Conservation (phyloP, 345 rosid genomes). For the Eucalyptus regnans region DNA sequence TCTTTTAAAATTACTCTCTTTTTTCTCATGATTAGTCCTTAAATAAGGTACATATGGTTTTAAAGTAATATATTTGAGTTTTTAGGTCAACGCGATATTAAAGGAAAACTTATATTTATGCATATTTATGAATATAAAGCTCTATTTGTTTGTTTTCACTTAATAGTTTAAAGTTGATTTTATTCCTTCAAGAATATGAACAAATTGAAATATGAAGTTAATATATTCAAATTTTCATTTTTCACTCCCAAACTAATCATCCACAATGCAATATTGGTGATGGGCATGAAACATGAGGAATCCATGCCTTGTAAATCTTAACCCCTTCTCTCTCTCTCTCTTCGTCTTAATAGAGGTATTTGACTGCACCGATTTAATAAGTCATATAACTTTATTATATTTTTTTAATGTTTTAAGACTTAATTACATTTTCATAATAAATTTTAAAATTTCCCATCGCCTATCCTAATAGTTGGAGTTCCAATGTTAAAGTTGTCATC, state of each 20-base stretch:
- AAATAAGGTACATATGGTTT: not conserved
- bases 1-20: not conserved
- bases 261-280: not conserved
- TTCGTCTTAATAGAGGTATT: no score
- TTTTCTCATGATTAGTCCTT: not conserved
- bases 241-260: not conserved
- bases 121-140: not conserved
- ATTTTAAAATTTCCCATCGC: fast-evolving
- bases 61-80: not conserved
- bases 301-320: not conserved
- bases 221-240: no score
- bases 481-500: no score
- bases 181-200: not conserved
- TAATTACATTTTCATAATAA: fast-evolving
- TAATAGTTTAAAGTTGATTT: not conserved
- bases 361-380: no score
- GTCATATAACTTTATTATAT: no score
- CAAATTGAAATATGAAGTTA: not conserved
- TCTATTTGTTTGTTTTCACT: not conserved
- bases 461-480: not conserved
- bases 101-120: not conserved
- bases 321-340: no score
- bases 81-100: not conserved
- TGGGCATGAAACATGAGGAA: not conserved
- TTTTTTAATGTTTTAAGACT: no score